phyloP scores from a whole-genome alignment of 2,329 filamentous ascomycete species.

The Ophiostoma novo-ulmi region DNA sequence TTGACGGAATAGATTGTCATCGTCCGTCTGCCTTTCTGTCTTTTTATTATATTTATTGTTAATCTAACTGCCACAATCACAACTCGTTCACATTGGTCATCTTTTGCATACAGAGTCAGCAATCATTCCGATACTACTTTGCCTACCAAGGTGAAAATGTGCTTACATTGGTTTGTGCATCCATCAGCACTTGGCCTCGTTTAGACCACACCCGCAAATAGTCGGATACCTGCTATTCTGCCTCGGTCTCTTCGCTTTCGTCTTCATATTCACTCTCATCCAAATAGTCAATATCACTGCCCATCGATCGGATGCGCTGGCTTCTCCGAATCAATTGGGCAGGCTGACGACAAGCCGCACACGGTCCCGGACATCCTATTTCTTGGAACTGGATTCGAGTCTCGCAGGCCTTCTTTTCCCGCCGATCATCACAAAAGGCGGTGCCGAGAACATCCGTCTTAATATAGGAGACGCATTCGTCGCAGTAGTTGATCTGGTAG shows the following conservation, averaged over 20 bases:
- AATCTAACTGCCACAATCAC: not conserved
- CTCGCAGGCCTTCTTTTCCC: conserved; percentile 10
- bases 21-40: not conserved
- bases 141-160: not conserved
- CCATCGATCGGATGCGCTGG: not conserved
- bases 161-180: not conserved
- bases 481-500: conserved; percentile 18
- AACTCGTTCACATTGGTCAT: not conserved
- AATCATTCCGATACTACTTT: not conserved
- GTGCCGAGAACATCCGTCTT: conserved; percentile 14
- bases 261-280: not conserved
- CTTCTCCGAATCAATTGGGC: not conserved
- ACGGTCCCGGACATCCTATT: conserved; percentile 7
- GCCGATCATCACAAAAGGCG: conserved; percentile 8
- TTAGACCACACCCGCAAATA: not conserved
- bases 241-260: not conserved
- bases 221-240: not conserved
- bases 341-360: conserved; percentile 5
- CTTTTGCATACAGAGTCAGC: not conserved
- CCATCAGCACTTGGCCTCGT: not conserved
- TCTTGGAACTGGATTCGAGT: conserved; percentile 10
- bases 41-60: not conserved
- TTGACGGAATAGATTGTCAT: not conserved
- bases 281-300: too few relatives aligned
- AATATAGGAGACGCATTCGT: conserved; percentile 14